Evolutionary conservation across 75 land plant species (phyloP), one percentile per base, ranked within the genome.

Genomic region (Cryptomeria japonica): DNA sequence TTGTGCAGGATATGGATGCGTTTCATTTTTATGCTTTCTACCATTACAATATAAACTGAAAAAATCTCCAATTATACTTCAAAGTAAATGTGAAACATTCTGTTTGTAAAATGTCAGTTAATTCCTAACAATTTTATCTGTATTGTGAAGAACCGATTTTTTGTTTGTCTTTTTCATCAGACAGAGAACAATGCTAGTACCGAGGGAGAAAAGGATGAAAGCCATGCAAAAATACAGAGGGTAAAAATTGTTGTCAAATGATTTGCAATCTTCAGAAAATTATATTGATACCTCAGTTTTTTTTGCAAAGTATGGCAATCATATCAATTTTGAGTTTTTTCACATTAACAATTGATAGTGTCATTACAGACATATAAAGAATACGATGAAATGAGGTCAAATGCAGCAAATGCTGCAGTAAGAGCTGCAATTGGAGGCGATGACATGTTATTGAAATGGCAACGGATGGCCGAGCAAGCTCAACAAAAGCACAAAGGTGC

Each of bases 381-480:
- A 70, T 96, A 93, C 61, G 96, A 95, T 83, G 96, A 95, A 84
- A 92, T 96, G 96, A 88, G 96, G 88, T 91, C 99, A 55, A 95
- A 94, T 28, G 99, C 99, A 12, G 99, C 99, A 75, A 98, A 96
- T 91, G 95, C 95, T 70, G 99, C 99, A 58, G 97, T 95, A 19
- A 93, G 97, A 73, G 97, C 95, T 85, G 99, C 99, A 76, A 94
- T 93, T 89, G 99, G 99, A 64, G 99, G 93, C 80, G 96, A 94
- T 90, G 99, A 98, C 88, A 94, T 98, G 97, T 89, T 94, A 36
- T 88, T 93, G 51, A 98, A 95, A 90, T 98, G 99, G 99, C 95
- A 96, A 89, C 91, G 97, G 82, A 95, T 98, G 99, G 99, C 99
- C 84, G 99, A 97, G 87, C 96, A 97, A 89, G 96, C 95, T 28